phyloP scores from a whole-genome alignment of 2,329 filamentous ascomycete species.

The Curvularia sp. region DNA sequence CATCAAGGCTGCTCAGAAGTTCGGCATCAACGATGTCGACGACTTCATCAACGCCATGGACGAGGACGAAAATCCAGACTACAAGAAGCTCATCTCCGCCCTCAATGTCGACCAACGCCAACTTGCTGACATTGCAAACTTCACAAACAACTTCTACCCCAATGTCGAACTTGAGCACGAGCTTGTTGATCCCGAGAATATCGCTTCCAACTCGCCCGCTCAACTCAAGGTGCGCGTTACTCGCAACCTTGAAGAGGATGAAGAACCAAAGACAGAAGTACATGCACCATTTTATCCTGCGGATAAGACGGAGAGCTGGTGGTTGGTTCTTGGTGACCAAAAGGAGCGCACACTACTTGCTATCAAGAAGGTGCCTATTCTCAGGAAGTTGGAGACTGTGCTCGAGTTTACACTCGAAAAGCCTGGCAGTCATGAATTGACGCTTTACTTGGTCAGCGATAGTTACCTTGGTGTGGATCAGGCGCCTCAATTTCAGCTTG shows the following conservation, averaged over 20 bases:
- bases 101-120: conserved; percentile 82
- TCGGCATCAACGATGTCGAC: conserved; percentile 88
- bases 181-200: conserved; percentile 78
- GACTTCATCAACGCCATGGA: conserved; percentile 99
- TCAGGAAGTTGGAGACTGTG: conserved; percentile 75
- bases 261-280: conserved; percentile 79
- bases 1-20: conserved; percentile 81
- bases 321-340: conserved; percentile 95
- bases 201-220: conserved; percentile 80
- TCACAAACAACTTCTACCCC: conserved; percentile 96
- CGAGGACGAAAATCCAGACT: conserved; percentile 86
- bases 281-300: conserved; percentile 94
- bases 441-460: conserved; percentile 95
- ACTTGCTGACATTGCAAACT: conserved; percentile 85
- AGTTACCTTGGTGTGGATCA: conserved; percentile 97
- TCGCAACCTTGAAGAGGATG: conserved; percentile 77
- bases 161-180: conserved; percentile 92
- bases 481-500: conserved; percentile 85
- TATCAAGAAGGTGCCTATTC: conserved; percentile 93
- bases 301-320: conserved; percentile 98
- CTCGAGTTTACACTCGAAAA: conserved; percentile 88
- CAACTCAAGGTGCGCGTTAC: conserved; percentile 85
- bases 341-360: conserved; percentile 84
- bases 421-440: conserved; percentile 84
- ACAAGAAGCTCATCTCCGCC: conserved; percentile 76